Base-by-base conservation (phyloP, 2,329 filamentous ascomycete species). In the Penicillium aurantiogriseum region DNA sequence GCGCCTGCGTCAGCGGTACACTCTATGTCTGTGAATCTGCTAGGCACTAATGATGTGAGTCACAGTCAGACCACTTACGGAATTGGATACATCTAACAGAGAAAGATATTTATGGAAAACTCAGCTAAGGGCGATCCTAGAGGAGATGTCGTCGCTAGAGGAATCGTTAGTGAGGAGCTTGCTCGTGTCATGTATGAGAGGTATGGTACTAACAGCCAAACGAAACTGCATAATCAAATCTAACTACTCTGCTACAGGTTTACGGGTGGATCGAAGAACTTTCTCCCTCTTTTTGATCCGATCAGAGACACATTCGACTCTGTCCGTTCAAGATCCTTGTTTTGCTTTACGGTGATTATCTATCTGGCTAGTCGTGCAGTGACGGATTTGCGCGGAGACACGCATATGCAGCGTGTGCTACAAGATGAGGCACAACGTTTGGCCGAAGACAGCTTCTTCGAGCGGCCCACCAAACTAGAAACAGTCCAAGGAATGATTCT, bases 401-500 rank as follows among this genome's bases (percentile, higher is more conserved):
- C 61, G 0, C 70, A 74, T 46, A 59, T 74, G 57, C 71, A 74
- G 43, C 67, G 71, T 33, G 71, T 73, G 4, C 57, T 74, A 2
- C 71, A 73, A 58, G 71, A 74, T 44, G 71, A 74, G 49, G 71
- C 71, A 5, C 71, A 74, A 43, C 60, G 69, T 29, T 59, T 74
- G 21, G 71, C 71, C 0, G 71, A 74, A 58, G 71, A 74, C 54
- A 73, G 71, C 40, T 73, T 73, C 48, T 74, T 74, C 35, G 71
- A 72, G 44, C 66, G 71, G 4, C 71, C 71, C 2, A 74, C 71
- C 0, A 74, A 73, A 45, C 62, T 74, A 11, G 71, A 74, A 54
- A 73, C 71, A 0, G 71, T 74, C 0, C 71, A 74, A 38, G 71
- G 71, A 5, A 74, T 73, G 71, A 71, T 74, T 31, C 59, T 74